phyloP scores from a whole-genome alignment of 164 flowering plant species.

The Amborella trichopoda region DNA sequence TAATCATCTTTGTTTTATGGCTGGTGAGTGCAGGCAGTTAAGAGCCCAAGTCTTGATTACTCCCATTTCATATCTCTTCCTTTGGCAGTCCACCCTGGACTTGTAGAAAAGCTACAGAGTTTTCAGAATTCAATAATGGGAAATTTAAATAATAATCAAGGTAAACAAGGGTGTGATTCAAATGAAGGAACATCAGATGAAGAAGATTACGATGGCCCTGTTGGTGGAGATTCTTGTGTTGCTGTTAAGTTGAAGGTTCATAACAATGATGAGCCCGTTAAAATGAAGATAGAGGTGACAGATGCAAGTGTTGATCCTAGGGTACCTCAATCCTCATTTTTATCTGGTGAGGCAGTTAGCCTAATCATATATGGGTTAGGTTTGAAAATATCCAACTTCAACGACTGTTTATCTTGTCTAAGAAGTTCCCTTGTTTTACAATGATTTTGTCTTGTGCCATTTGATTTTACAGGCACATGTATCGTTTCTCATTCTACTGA shows the following conservation, averaged over 20 bases:
- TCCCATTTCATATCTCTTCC: constrained; percentile 95
- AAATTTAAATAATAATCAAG: constrained; percentile 15
- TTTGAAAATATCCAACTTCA: too few relatives aligned
- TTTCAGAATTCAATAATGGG: constrained; percentile 73
- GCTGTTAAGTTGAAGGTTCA: constrained; percentile 41
- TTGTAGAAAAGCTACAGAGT: constrained; percentile 65
- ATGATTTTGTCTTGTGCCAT: too few relatives aligned
- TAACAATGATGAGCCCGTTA: constrained; percentile 24
- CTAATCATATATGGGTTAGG: too few relatives aligned
- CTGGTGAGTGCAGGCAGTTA: constrained; percentile 69
- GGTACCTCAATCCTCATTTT: constrained; percentile 15
- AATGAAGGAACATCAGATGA: constrained; percentile 23
- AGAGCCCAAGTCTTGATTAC: constrained; percentile 60
- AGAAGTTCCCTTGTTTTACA: too few relatives aligned
- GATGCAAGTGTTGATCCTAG: constrained; percentile 35
- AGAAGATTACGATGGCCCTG: constrained; percentile 17
- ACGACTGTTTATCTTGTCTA: too few relatives aligned
- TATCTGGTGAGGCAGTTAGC: constrained; percentile 40
- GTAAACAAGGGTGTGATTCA: constrained; percentile 20
- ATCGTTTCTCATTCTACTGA: too few relatives aligned
- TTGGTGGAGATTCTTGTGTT: constrained; percentile 19
- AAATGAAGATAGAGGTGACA: constrained; percentile 24
- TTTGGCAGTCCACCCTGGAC: constrained; percentile 73
- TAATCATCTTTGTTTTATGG: too few relatives aligned
- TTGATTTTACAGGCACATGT: too few relatives aligned